Percentiles rank a stretch among this genome's conserved stretches.
Evolutionary conservation across 1,284 basidiomycete species (phyloP).

Genomic region (Pterula multifida): DNA sequence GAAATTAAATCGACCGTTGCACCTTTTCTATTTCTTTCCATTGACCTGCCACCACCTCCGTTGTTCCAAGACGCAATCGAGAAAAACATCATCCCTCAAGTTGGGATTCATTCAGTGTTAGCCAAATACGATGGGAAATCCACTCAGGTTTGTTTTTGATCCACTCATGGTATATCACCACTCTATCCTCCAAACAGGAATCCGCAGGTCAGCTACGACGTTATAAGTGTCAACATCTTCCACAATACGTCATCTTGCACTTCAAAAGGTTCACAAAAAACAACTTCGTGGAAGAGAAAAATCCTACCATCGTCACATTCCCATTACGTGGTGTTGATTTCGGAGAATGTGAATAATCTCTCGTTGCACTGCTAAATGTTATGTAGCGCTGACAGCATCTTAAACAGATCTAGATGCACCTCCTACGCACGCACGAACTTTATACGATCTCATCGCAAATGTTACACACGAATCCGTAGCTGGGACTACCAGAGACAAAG

Average conservation of each 20-base stretch:
- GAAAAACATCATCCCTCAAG: conserved; percentile 98
- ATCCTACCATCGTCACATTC: conserved; percentile 97
- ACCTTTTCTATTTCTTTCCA: conserved; percentile 90
- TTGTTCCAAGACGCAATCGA: conserved; percentile 92
- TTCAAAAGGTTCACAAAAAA: conserved; percentile 99
- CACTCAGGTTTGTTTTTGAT: conserved; percentile 50
- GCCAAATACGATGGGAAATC: conserved; percentile 91
- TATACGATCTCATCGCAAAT: conserved; percentile 94
- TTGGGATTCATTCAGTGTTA: conserved; percentile 83
- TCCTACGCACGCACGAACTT: conserved; percentile 42
- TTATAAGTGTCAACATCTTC: conserved; percentile 82
- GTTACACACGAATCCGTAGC: conserved; percentile 92
- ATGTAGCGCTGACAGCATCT: background rate
- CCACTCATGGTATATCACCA: conserved; percentile 7
- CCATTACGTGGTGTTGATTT: conserved; percentile 89
- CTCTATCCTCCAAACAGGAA: conserved; percentile 37
- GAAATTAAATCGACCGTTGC: conserved; percentile 81
- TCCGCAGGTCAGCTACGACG: conserved; percentile 76
- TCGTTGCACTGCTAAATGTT: conserved; percentile 5
- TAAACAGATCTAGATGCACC: conserved; percentile 64
- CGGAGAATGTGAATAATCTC: conserved; percentile 59
- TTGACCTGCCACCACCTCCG: conserved; percentile 93
- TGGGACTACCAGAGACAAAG: conserved; percentile 84
- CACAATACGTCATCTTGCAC: conserved; percentile 89
- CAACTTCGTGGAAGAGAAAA: conserved; percentile 95